phyloP scores from a whole-genome alignment of 2,329 filamentous ascomycete genomes.

The Aspergillus aculeatinus region DNA sequence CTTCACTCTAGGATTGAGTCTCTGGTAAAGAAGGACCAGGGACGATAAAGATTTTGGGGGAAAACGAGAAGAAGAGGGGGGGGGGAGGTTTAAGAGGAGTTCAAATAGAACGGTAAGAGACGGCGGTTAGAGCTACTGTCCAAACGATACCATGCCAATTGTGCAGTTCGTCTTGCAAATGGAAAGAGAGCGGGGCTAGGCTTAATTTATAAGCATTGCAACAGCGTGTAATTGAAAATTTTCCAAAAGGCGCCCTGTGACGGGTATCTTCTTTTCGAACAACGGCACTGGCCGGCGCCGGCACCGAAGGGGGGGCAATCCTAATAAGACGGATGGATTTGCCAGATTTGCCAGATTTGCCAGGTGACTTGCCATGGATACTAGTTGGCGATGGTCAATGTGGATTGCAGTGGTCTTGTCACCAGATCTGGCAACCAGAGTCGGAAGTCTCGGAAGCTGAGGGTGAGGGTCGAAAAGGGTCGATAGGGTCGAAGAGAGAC shows the following conservation, averaged over 20 bases:
- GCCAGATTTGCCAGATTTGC: constrained; percentile 12
- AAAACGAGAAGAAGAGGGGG: not conserved
- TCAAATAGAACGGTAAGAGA: not conserved
- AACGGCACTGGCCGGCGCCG: constrained; percentile 10
- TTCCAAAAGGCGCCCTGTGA: constrained; percentile 3
- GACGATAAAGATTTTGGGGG: not conserved
- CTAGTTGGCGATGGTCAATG: constrained; percentile 19
- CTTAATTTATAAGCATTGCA: constrained; percentile 21
- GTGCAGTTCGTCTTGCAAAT: constrained; percentile 1
- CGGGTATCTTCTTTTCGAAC: not conserved
- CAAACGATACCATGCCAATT: constrained; percentile 12
- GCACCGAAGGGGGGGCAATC: constrained; percentile 13
- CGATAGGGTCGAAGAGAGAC: constrained; percentile 23
- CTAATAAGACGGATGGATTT: constrained; percentile 19
- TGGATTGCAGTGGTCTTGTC: constrained; percentile 19
- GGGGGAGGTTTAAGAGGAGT: not conserved
- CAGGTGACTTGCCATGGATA: constrained; percentile 23
- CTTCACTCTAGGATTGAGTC: not conserved
- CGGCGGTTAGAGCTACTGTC: constrained; percentile 3
- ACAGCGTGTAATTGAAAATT: constrained; percentile 13
- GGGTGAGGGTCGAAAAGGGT: not conserved
- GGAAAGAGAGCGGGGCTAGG: constrained; percentile 15
- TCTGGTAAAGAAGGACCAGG: not conserved
- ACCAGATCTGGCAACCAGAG: constrained; percentile 21
- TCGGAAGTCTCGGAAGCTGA: not conserved